Base-by-base conservation (phyloP, 1,139 yeast species). In the Yamadazyma atlantica region DNA sequence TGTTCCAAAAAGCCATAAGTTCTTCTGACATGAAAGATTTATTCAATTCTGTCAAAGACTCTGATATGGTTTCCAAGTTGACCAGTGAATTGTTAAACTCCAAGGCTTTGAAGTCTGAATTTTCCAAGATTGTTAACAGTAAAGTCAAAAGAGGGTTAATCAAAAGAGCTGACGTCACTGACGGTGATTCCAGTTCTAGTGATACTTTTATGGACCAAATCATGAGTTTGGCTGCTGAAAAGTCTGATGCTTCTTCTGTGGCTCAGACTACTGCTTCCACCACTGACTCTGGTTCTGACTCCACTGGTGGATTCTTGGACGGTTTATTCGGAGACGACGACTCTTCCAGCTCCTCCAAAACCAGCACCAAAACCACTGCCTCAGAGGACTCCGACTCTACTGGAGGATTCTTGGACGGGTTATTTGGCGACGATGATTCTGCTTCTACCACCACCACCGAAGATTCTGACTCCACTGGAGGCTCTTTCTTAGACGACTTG, bases 31-130 rank as follows among this genome's bases (percentile, higher is more conserved):
- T 57, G 46, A 29, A 44, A 9, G 36, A 49, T 6, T 37, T 64
- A 33, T 56, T 50, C 39, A 45, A 46, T 24, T 46, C 57, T 16
- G 45, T 64, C 34, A 60, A 61, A 43, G 51, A 53, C 35, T 56
- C 62, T 17, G 61, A 61, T 32, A 32, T 54, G 37, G 54, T 58
- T 39, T 39, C 49, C 13, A 44, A 47, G 13, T 39, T 61, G 16
- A 49, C 56, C 36, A 31, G 39, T 14, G 42, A 44, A 12, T 44
- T 55, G 13, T 40, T 54, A 39, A 49, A 45, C 37, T 45, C 53
- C 13, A 43, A 51, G 32, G 48, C 43, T 8, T 46, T 50, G 28
- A 39, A 46, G 25, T 36, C 37, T 3, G 49, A 46, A 34, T 53
- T 53, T 37, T 35, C 48, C 21, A 38, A 40, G 11, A 49, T 43